These are phyloP conservation scores for Ustilago loliicola DNA, from an alignment of 1,284 basidiomycete genomes.

Conservation along the genomic window DNA sequence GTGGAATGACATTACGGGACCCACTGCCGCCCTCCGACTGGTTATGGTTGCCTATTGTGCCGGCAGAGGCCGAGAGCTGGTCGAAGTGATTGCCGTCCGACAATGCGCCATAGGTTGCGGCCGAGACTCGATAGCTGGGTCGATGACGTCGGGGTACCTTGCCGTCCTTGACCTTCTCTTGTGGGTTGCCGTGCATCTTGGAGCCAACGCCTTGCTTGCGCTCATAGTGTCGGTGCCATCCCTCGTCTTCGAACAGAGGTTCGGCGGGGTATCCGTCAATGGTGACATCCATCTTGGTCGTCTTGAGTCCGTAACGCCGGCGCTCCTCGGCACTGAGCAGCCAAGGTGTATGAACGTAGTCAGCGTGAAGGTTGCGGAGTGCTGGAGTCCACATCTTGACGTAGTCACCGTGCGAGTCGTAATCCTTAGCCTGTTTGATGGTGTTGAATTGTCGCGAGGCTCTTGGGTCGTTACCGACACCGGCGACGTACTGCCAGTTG, in stretches of 20 bases:
- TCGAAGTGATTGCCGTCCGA: conserved; percentile 28
- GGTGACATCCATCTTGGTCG: conserved; percentile 59
- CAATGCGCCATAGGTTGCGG: conserved; percentile 41
- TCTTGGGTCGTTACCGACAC: conserved; percentile 75
- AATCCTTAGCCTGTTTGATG: conserved; percentile 75
- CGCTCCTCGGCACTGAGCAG: conserved; percentile 56
- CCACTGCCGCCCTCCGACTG: conserved; percentile 8
- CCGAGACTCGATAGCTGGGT: conserved; percentile 34
- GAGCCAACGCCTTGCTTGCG: conserved; percentile 62
- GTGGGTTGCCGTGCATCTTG: conserved; percentile 66
- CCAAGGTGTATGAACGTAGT: conserved; percentile 67
- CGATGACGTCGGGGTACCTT: conserved; percentile 54
- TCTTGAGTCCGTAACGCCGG: conserved; percentile 60
- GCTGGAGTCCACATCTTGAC: conserved; percentile 74
- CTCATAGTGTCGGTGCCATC: conserved; percentile 63
- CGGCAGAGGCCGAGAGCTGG: conserved; percentile 43
- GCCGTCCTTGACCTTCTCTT: conserved; percentile 66
- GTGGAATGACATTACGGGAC: conserved; percentile 43
- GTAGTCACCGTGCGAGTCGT: conserved; percentile 74
- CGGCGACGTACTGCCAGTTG: conserved; percentile 72
- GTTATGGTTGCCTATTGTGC: conserved; percentile 13
- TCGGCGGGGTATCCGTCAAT: conserved; percentile 58
- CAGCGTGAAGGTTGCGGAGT: conserved; percentile 70
- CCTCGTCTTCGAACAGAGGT: conserved; percentile 60
- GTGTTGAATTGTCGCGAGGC: conserved; percentile 75